Percentiles rank a stretch among this genome's conserved stretches.
These are phyloP conservation scores for Anisodus acutangulus DNA, from an alignment of 257 asterid species.

Conservation along the genomic window DNA sequence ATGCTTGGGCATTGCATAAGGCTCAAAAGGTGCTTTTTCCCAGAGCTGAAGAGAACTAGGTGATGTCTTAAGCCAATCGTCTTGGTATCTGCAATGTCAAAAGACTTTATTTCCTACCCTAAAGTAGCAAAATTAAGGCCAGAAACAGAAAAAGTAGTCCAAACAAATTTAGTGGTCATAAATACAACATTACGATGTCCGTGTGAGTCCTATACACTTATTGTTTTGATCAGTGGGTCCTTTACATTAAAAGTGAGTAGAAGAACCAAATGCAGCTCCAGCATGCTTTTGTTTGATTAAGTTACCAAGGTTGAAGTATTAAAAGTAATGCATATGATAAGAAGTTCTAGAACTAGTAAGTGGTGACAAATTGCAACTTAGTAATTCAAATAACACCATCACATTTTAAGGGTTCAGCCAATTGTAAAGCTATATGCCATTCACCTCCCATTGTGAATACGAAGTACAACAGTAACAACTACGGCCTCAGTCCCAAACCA, in stretches of 20 bases:
- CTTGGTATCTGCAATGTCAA: conserved; percentile 78
- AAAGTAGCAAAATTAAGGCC: conserved; percentile 27
- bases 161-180: background rate
- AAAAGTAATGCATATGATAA: background rate
- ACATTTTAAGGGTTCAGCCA: background rate
- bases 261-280: conserved; percentile 27
- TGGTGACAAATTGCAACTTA: background rate
- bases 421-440: background rate
- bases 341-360: conserved; percentile 14
- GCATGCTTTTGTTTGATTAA: conserved; percentile 23
- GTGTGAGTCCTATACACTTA: background rate
- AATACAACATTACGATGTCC: background rate
- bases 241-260: background rate
- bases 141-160: background rate
- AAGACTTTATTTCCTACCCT: conserved; percentile 35
- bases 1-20: conserved; percentile 89
- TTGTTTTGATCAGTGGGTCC: background rate
- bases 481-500: background rate
- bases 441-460: background rate
- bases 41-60: conserved; percentile 82
- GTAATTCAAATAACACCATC: background rate
- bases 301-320: conserved; percentile 17
- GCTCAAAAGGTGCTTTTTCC: conserved; percentile 99
- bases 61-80: conserved; percentile 97
- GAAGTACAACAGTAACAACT: background rate